Conservation (phyloP, 108 stramenopile genomes). For the Conticribra guillardii region DNA sequence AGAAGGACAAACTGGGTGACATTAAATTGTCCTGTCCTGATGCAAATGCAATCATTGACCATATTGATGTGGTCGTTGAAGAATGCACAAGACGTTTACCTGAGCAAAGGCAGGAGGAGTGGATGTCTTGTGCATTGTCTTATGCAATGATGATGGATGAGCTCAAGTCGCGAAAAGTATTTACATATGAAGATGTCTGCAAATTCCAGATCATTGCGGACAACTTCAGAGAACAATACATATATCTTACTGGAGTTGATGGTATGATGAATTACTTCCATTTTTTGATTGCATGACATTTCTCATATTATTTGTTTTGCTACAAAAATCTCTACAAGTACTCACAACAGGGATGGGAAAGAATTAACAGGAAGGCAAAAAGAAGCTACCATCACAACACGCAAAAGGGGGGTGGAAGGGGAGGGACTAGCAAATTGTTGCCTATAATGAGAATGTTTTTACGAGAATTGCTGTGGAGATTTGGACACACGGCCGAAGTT, state of each 20-base stretch:
- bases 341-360: slow-evolving; percentile 32
- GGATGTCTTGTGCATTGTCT: too few species aligned
- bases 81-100: too few species aligned
- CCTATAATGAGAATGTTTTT: not conserved
- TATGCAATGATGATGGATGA: too few species aligned
- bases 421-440: not conserved
- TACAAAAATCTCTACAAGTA: slow-evolving; percentile 3
- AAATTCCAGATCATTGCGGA: slow-evolving; percentile 4
- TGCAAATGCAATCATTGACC: too few species aligned
- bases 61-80: too few species aligned
- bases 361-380: slow-evolving; percentile 15
- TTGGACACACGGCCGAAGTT: too few species aligned
- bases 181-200: not conserved
- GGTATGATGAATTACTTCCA: slow-evolving; percentile 43
- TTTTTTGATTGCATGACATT: slow-evolving; percentile 22
- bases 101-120: too few species aligned
- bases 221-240: slow-evolving; percentile 2
- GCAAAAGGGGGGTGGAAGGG: slow-evolving; percentile 8
- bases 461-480: not conserved
- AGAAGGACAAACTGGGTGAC: too few species aligned
- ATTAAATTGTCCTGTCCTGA: too few species aligned
- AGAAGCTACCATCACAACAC: slow-evolving; percentile 7
- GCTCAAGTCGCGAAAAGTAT: not conserved
- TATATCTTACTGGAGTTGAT: not conserved
- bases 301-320: slow-evolving; percentile 11